Evolutionary conservation across 2,329 filamentous ascomycete genomes (phyloP).

Genomic region (Neofusicoccum kwambonambiense): DNA sequence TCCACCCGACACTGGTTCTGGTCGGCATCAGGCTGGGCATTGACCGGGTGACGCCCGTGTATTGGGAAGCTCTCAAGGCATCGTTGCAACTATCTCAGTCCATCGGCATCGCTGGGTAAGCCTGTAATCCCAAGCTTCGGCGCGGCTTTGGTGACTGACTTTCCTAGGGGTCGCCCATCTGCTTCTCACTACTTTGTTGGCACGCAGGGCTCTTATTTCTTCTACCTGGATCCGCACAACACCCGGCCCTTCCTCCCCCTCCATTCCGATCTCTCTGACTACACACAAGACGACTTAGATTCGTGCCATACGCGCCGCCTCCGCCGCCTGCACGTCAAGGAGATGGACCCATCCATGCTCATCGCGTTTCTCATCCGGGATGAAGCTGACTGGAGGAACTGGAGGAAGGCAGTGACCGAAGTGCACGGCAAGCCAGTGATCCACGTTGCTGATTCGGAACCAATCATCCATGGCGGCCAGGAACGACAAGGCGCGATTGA

Average conservation of each 20-base stretch:
- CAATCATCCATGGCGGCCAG: slow-evolving; percentile 47
- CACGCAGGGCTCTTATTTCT: slow-evolving; percentile 73
- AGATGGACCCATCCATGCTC: slow-evolving; percentile 98
- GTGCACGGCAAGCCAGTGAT: slow-evolving; percentile 77
- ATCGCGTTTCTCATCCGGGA: slow-evolving; percentile 86
- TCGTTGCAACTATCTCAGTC: slow-evolving; percentile 85
- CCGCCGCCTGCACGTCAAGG: slow-evolving; percentile 76
- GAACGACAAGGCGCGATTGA: slow-evolving; percentile 76
- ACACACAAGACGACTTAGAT: slow-evolving; percentile 70
- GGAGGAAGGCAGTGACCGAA: slow-evolving; percentile 73
- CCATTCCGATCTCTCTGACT: slow-evolving; percentile 55
- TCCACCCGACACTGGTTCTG: slow-evolving; percentile 83
- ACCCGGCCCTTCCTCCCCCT: slow-evolving; percentile 75
- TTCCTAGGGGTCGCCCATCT: slow-evolving; percentile 76
- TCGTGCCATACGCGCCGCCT: slow-evolving; percentile 86
- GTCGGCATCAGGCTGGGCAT: slow-evolving; percentile 88
- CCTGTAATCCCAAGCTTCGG: neutral
- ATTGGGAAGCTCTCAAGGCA: slow-evolving; percentile 88
- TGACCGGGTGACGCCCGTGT: slow-evolving; percentile 89
- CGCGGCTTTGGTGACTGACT: slow-evolving; percentile 3
- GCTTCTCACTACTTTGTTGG: slow-evolving; percentile 80
- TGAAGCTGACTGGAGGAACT: slow-evolving; percentile 79
- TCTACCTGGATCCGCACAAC: slow-evolving; percentile 92
- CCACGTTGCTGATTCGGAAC: slow-evolving; percentile 73
- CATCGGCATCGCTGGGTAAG: slow-evolving; percentile 92